Base-by-base conservation (phyloP, 108 stramenopile genomes). In the Bacterosira constricta region DNA sequence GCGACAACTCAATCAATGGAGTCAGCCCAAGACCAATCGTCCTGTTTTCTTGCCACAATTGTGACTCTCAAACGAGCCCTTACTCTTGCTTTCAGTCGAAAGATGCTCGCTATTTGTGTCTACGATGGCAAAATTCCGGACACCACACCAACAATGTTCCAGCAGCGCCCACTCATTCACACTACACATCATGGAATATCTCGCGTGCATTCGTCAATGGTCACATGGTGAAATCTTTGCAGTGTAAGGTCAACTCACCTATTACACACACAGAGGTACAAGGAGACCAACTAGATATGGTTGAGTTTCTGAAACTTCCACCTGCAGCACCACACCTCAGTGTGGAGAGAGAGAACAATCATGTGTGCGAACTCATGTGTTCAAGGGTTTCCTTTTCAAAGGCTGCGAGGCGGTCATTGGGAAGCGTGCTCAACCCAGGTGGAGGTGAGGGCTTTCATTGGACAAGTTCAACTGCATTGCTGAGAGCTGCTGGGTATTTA, bases 351-450 rank as follows among this genome's bases (percentile, higher is more conserved):
- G 77, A 65, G 34, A 70, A 49, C 3, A 44, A 8, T 6, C 53
- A 77, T 46, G 17, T 61, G 15, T n/a, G 26, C 36, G 54, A 63
- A 23, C 51, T 77, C 0, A 63, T 77, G 30, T 17, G 20, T 34
- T 84, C 87, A 3, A 46, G 87, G 59, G 35, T n/a, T 6, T 56
- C 35, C 5, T 91, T 91, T 68, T 88, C 88, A 37, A 75, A 83
- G 54, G 69, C 83, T 37, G 82, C 73, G 30, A 64, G 58, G 21
- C 57, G 89, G 30, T 78, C 83, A 20, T 32, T 89, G 38, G 68
- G 63, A n/a, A 63, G 83, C 17, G 77, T 86, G 15, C 41, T 89
- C 29, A 88, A 93, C 54, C 89, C 86, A 18, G 92, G 92, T 8
- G 92, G 89, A 63, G 53, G 53, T 63, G 39, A 42, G 42, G 18